These are phyloP conservation scores for Colletotrichum magnum DNA, from an alignment of 2,329 filamentous ascomycete genomes.

Conservation along the genomic window DNA sequence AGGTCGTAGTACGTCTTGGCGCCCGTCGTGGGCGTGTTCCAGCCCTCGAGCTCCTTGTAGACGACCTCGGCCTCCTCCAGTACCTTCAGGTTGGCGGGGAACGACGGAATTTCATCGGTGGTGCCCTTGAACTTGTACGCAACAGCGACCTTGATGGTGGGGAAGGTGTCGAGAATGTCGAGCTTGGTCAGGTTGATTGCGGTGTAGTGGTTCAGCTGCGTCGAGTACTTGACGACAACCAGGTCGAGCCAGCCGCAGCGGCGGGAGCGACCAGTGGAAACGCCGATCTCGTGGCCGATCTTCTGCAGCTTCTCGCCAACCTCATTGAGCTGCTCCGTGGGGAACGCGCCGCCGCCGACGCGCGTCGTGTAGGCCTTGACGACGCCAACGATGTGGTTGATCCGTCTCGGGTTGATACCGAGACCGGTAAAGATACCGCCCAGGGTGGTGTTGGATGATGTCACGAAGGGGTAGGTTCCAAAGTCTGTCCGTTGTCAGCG, in stretches of 20 bases:
- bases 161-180: constrained; percentile 81
- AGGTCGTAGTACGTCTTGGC: constrained; percentile 73
- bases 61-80: constrained; percentile 73
- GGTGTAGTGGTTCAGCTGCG: constrained; percentile 76
- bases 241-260: constrained; percentile 69
- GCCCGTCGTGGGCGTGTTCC: constrained; percentile 75
- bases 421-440: constrained; percentile 51
- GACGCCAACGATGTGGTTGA: constrained; percentile 74
- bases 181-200: constrained; percentile 73
- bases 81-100: constrained; percentile 73
- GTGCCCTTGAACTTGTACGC: constrained; percentile 69
- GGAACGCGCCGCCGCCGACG: constrained; percentile 75
- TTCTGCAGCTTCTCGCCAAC: constrained; percentile 62
- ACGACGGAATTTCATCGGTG: constrained; percentile 62
- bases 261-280: constrained; percentile 71
- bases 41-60: constrained; percentile 79
- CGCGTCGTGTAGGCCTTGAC: constrained; percentile 79
- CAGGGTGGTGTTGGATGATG: constrained; percentile 41
- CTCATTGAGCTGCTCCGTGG: constrained; percentile 69
- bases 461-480: constrained; percentile 65
- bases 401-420: constrained; percentile 71
- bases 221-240: constrained; percentile 76
- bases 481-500: too few species aligned
- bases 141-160: constrained; percentile 80
- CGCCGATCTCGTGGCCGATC: constrained; percentile 55